Conservation (phyloP, 352 stramenopile species). For the Phytophthora lateralis region DNA sequence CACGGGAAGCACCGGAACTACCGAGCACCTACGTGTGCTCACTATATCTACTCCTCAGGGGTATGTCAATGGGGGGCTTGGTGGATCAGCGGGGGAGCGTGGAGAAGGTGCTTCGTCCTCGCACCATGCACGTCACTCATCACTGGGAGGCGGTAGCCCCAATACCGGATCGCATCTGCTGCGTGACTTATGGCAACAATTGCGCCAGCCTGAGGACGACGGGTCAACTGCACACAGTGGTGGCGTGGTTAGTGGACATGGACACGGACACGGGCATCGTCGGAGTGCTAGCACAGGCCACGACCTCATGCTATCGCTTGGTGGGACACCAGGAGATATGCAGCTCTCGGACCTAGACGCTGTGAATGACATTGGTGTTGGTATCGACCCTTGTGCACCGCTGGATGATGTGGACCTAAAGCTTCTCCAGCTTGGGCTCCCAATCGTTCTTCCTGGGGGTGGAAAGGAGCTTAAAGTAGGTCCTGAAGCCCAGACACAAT, state of each 20-base stretch:
- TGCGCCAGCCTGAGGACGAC: conserved; percentile 72
- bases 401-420: conserved; percentile 71
- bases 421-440: conserved; percentile 55
- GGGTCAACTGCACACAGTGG: conserved; percentile 28
- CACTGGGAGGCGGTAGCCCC: conserved; percentile 37
- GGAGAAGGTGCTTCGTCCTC: conserved; percentile 18
- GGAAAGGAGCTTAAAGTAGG: conserved; percentile 15
- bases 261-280: conserved; percentile 16
- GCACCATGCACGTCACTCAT: conserved; percentile 38
- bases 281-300: conserved; percentile 34
- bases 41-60: conserved; percentile 36
- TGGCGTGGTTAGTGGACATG: conserved; percentile 18
- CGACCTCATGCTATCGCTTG: conserved; percentile 31
- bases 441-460: conserved; percentile 42
- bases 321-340: conserved; percentile 28
- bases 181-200: conserved; percentile 78
- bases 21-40: conserved; percentile 36
- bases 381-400: conserved; percentile 22
- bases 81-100: conserved; percentile 26
- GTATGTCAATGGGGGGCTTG: conserved; percentile 14
- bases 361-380: conserved; percentile 8
- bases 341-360: conserved; percentile 52
- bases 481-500: neutral
- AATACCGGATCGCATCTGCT: conserved; percentile 66
- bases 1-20: conserved; percentile 12